Evolutionary conservation across 1,284 basidiomycete genomes (phyloP), one percentile per base, ranked within the genome.

Genomic region (Tilletia indica): DNA sequence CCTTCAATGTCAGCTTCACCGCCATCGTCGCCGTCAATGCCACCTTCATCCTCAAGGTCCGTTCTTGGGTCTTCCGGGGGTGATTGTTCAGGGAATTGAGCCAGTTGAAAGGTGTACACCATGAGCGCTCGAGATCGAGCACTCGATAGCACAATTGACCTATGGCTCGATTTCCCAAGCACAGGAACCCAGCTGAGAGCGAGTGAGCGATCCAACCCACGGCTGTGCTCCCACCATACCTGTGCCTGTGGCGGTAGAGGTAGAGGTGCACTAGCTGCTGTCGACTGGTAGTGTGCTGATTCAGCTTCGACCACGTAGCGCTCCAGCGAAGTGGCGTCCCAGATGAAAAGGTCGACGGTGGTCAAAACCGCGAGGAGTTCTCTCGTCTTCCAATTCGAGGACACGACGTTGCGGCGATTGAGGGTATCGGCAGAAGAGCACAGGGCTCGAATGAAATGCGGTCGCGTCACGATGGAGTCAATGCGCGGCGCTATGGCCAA

Each of bases 291-390:
- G 9, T 45, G 6, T 8, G 42, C 42, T 8, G 42, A 8, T 45
- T 64, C 36, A 3, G 19, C 34, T 64, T 39, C 36, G 19, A 5
- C 1, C 36, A 64, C 14, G 61, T 19, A 39, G 8, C 36, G 61
- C 34, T 64, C 61, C 4, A 64, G 38, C 38, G 61, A 14, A 42
- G 61, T 14, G 14, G 14, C 36, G 34, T 64, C 36, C 61, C 61
- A 64, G 61, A 64, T 8, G 34, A 64, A 39, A 34, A 64, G 34
- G 3, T 64, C 61, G n/a, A 64, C 61, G 34, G 61, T 64, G 34
- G 61, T 38, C 14, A 64, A 21, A 3, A 64, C 61, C 6, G 61
- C 61, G 16, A 64, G 61, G 16, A 64, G 34, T 6, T 34, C 31
- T 4, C 36, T 4, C 39, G 34, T 19, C 11, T n/a, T 16, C 3